Conservation (phyloP, 2,329 filamentous ascomycete species). For the Sclerotinia subarctica region DNA sequence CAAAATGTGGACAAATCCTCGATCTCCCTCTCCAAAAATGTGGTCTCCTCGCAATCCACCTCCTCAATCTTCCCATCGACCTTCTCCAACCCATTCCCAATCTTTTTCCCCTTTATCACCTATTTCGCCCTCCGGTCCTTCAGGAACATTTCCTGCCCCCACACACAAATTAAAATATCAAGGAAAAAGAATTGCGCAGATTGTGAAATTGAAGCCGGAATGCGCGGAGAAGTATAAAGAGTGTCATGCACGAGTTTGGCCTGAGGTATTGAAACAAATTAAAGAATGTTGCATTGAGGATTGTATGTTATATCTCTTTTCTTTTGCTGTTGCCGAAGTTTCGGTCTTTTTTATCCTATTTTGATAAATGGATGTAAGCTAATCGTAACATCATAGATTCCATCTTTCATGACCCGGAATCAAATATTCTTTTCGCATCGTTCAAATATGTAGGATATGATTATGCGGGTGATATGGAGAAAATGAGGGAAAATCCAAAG, state of each 20-base stretch:
- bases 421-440: constrained; percentile 65
- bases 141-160: constrained; percentile 19
- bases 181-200: constrained; percentile 63
- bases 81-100: constrained; percentile 17
- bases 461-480: constrained; percentile 71
- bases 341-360: neutral
- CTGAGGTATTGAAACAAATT: constrained; percentile 72
- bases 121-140: constrained; percentile 19
- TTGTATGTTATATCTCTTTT: constrained; percentile 47
- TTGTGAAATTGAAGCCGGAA: constrained; percentile 68
- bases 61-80: constrained; percentile 5
- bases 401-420: constrained; percentile 65
- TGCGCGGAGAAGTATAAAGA: constrained; percentile 67
- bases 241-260: constrained; percentile 72
- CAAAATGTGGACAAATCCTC: constrained; percentile 14
- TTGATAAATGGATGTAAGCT: neutral
- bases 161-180: constrained; percentile 39
- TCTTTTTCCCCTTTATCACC: constrained; percentile 27
- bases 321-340: neutral
- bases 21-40: constrained; percentile 5
- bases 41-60: constrained; percentile 7
- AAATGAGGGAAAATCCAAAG: constrained; percentile 68
- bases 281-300: constrained; percentile 71
- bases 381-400: constrained; percentile 51
- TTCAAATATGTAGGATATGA: constrained; percentile 78